phyloP scores from a whole-genome alignment of 768 basidiomycete genomes.

The Russula lepida region DNA sequence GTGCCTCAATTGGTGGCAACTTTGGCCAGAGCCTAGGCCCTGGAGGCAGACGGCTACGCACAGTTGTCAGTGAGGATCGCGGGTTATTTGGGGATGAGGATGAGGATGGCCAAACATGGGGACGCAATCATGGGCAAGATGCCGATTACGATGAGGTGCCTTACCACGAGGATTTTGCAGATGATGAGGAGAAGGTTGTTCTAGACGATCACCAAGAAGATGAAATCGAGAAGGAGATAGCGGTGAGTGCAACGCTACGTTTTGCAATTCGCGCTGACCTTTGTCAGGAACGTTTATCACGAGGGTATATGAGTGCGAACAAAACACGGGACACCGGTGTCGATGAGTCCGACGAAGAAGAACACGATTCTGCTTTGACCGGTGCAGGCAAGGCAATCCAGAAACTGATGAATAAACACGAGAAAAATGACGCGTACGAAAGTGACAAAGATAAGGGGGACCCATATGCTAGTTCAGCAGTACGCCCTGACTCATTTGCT shows the following conservation, averaged over 20 bases:
- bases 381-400: slow-evolving; percentile 75
- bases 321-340: slow-evolving; percentile 60
- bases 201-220: slow-evolving; percentile 70
- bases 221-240: slow-evolving; percentile 66
- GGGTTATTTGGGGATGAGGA: slow-evolving; percentile 59
- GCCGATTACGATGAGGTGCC: slow-evolving; percentile 77
- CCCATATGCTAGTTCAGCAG: slow-evolving; percentile 71
- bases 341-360: slow-evolving; percentile 69
- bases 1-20: slow-evolving; percentile 40
- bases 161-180: slow-evolving; percentile 78
- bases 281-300: slow-evolving; percentile 69
- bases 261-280: slow-evolving; percentile 11
- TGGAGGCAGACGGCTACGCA: slow-evolving; percentile 55
- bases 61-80: slow-evolving; percentile 59
- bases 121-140: slow-evolving; percentile 61
- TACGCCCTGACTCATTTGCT: slow-evolving; percentile 24
- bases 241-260: slow-evolving; percentile 38
- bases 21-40: slow-evolving; percentile 55
- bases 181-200: slow-evolving; percentile 72
- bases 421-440: slow-evolving; percentile 76
- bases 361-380: slow-evolving; percentile 47
- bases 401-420: slow-evolving; percentile 76
- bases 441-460: slow-evolving; percentile 61
- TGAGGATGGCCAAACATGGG: slow-evolving; percentile 39
- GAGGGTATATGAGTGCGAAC: slow-evolving; percentile 72